Conservation (phyloP, 768 basidiomycete species). For the Mycena floridula region DNA sequence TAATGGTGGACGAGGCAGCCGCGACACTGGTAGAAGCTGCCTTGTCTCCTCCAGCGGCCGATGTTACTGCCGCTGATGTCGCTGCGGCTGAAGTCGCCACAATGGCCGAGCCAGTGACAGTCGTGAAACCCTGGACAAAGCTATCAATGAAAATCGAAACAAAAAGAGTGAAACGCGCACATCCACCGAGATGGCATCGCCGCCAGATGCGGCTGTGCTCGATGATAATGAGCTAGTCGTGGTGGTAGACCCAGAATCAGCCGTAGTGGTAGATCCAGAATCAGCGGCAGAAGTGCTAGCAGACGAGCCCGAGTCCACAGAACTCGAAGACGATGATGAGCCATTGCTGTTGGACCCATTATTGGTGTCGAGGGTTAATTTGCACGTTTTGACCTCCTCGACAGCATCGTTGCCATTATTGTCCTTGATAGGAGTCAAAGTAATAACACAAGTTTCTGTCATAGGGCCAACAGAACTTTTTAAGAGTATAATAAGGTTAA, state of each 20-base stretch:
- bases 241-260: conserved; percentile 34
- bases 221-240: not conserved
- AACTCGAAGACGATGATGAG: conserved; percentile 1
- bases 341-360: conserved; percentile 5
- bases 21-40: too few relatives aligned
- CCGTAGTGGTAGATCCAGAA: conserved; percentile 29
- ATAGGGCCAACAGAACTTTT: conserved; percentile 43
- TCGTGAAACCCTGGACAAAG: not conserved
- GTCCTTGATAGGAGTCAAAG: conserved; percentile 49
- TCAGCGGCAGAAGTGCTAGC: conserved; percentile 5
- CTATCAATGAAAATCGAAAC: too few relatives aligned
- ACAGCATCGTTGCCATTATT: conserved; percentile 42
- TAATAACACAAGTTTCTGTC: conserved; percentile 53
- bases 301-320: conserved; percentile 2
- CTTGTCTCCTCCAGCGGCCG: too few relatives aligned
- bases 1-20: not conserved
- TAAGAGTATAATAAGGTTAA: conserved; percentile 9
- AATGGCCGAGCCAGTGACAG: not conserved
- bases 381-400: conserved; percentile 49
- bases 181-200: not conserved
- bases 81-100: not conserved
- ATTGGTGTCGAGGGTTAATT: conserved; percentile 23
- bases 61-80: not conserved
- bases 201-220: not conserved
- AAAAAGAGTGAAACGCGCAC: not conserved